phyloP scores from a whole-genome alignment of 2,329 filamentous ascomycete genomes.

The Fusarium irregulare region DNA sequence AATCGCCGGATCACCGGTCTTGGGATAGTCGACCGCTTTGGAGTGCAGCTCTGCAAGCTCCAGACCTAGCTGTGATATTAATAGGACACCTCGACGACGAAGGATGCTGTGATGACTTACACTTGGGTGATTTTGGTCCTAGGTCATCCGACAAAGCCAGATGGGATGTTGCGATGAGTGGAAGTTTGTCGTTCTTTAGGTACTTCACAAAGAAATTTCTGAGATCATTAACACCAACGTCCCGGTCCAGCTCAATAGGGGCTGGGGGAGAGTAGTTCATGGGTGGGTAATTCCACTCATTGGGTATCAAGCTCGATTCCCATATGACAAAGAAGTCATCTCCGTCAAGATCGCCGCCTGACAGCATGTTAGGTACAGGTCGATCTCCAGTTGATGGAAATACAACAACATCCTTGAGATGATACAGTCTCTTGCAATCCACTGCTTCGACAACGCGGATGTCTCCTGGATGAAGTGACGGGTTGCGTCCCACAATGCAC shows the following conservation, averaged over 20 bases:
- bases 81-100: background rate
- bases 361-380: slow-evolving; percentile 92
- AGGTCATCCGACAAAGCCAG: slow-evolving; percentile 77
- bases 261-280: slow-evolving; percentile 79
- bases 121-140: slow-evolving; percentile 76
- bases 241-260: slow-evolving; percentile 65
- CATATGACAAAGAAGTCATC: slow-evolving; percentile 97
- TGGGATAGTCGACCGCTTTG: slow-evolving; percentile 91
- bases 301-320: slow-evolving; percentile 80
- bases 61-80: slow-evolving; percentile 60
- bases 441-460: slow-evolving; percentile 89
- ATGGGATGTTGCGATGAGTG: slow-evolving; percentile 84
- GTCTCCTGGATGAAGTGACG: slow-evolving; percentile 92
- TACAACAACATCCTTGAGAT: slow-evolving; percentile 87
- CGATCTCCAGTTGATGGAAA: slow-evolving; percentile 85
- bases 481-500: slow-evolving; percentile 90
- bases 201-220: slow-evolving; percentile 89
- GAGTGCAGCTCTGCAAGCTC: slow-evolving; percentile 85
- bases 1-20: slow-evolving; percentile 82
- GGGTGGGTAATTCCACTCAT: slow-evolving; percentile 75
- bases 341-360: slow-evolving; percentile 93
- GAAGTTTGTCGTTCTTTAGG: slow-evolving; percentile 89
- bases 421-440: slow-evolving; percentile 75
- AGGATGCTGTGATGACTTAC: slow-evolving; percentile 57
- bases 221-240: slow-evolving; percentile 79